Evolutionary conservation across 2,329 filamentous ascomycete species (phyloP), one percentile per base, ranked within the genome.

Genomic region (Proliferodiscus dingleyae): DNA sequence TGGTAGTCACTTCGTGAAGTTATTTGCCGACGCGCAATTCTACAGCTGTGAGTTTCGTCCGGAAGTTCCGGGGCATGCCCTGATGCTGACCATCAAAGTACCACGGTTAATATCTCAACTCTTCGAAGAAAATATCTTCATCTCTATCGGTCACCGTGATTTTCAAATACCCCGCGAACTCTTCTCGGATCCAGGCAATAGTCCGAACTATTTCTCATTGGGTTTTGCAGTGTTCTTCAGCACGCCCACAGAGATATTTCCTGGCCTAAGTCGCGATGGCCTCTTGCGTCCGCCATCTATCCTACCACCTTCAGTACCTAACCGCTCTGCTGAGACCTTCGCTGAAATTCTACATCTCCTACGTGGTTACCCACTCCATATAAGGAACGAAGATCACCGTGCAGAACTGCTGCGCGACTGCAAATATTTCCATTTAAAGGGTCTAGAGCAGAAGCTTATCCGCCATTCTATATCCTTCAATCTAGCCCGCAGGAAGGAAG

Each of bases 21-120:
- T 97, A 23, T 96, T 95, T 66, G 89, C 90, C 16, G 91, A 97
- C 66, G 89, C 91, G 1, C 91, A 96, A 62, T 96, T 96, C 68
- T 97, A 96, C 67, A 89, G 80, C 61, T 70, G 86, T 89, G 71
- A 62, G 80, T 66, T 21, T 34, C 38, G 6, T 16, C 37, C 13
- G 15, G 4, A 9, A 6, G n/a, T 11, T n/a, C 10, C 9, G 5
- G 30, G 41, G 19, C 46, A 37, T 29, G 23, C 19, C 16, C 49
- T n/a, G 22, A 44, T 28, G n/a, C 46, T 45, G 32, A 50, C 45
- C 54, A 37, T 37, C 10, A 32, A 54, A 90, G 86, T 97, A 42
- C 91, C 91, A 21, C 86, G 87, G 54, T 73, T 97, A 49, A 89
- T 91, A 55, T 89, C 89, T 22, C 90, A 94, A 66, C 81, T 97